phyloP scores from a whole-genome alignment of 2,329 filamentous ascomycete genomes.

The Ceratocystis ficicola region DNA sequence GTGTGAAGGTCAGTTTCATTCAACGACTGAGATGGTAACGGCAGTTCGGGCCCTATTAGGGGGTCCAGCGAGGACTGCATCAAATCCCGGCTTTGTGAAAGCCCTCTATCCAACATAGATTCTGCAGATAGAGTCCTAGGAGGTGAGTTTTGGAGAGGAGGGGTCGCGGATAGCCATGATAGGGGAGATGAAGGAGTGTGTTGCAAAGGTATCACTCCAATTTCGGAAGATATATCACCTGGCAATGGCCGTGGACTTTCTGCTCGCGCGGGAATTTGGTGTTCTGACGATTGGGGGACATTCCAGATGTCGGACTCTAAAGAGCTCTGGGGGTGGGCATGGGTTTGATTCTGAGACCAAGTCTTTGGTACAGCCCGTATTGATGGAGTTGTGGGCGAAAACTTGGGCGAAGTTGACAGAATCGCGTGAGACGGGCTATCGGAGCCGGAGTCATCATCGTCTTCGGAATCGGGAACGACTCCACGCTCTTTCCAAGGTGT shows the following conservation, averaged over 20 bases:
- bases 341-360: not conserved
- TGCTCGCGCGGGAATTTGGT: not conserved
- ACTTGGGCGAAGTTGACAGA: conserved; percentile 5
- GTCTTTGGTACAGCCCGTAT: not conserved
- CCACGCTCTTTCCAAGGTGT: conserved; percentile 39
- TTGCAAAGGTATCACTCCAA: not conserved
- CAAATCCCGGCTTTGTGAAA: not conserved
- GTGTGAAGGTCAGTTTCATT: not conserved
- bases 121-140: not conserved
- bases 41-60: not conserved
- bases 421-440: conserved; percentile 29
- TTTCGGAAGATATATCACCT: conserved; percentile 3
- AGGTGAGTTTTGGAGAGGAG: conserved; percentile 9
- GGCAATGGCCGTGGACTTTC: not conserved
- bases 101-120: not conserved
- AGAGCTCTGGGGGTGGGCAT: not conserved
- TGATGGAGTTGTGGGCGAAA: not conserved
- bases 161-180: conserved; percentile 14
- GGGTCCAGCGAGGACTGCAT: not conserved
- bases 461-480: conserved; percentile 41
- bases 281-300: conserved; percentile 16
- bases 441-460: conserved; percentile 37
- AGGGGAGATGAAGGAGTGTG: conserved; percentile 14
- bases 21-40: not conserved
- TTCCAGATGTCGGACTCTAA: conserved; percentile 18